A percentile compares a stretch with the other conserved stretches of the same genome.
Conservation (phyloP, 2,329 filamentous ascomycete genomes). For the Juglanconis sp. region DNA sequence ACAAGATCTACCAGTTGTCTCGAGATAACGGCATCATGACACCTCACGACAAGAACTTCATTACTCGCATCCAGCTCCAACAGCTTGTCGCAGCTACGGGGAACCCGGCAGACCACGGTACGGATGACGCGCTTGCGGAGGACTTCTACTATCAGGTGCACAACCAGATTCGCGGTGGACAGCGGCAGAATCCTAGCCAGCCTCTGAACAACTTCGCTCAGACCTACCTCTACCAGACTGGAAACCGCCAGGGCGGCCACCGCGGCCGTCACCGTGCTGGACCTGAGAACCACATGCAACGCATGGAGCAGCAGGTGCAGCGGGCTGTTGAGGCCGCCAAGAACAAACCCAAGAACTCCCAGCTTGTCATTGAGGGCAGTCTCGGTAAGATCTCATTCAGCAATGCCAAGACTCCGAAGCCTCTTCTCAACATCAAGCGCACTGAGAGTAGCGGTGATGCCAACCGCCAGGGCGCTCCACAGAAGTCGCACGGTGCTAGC, state of each 20-base stretch:
- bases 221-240: conserved; percentile 95
- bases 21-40: conserved; percentile 98
- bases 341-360: conserved; percentile 95
- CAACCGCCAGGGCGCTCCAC: conserved; percentile 49
- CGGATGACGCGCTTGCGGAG: conserved; percentile 78
- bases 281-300: conserved; percentile 94
- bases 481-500: conserved; percentile 34
- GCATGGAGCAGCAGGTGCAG: conserved; percentile 99
- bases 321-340: conserved; percentile 96
- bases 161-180: conserved; percentile 85
- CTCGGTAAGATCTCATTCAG: conserved; percentile 98
- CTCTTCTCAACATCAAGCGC: conserved; percentile 91
- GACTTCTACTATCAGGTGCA: conserved; percentile 99
- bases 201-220: conserved; percentile 95
- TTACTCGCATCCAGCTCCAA: conserved; percentile 94
- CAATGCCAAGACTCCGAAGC: conserved; percentile 96
- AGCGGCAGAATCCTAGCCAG: conserved; percentile 86
- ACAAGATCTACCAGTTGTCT: conserved; percentile 92
- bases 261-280: conserved; percentile 70
- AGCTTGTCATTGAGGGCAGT: conserved; percentile 92
- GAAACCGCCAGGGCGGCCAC: conserved; percentile 71
- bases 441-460: conserved; percentile 64
- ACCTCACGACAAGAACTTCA: conserved; percentile 98
- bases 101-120: conserved; percentile 74
- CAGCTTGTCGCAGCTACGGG: conserved; percentile 92